A percentile compares a stretch with the other conserved stretches of the same genome.
phyloP scores from a whole-genome alignment of 495 filamentous ascomycete species.

The Penicillium longicatenatum region DNA sequence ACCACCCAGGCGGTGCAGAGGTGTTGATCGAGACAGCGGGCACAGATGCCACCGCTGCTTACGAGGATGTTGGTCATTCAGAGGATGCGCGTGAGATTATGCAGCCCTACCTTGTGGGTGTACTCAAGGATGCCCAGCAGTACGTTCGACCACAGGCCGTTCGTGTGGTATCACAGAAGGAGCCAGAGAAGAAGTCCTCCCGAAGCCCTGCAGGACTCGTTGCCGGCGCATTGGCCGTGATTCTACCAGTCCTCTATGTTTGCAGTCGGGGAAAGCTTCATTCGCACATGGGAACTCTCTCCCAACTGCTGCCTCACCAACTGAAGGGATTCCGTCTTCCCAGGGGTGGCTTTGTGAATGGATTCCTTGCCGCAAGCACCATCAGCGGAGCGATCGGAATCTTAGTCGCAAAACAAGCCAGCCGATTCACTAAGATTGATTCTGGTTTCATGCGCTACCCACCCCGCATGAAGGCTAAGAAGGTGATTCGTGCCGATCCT shows the following conservation, averaged over 20 bases:
- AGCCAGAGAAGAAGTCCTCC: conserved; percentile 15
- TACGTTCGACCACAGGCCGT: conserved; percentile 29
- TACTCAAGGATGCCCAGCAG: conserved; percentile 32
- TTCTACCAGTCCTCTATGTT: conserved; percentile 23
- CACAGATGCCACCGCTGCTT: conserved; percentile 51
- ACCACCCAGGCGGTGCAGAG: conserved; percentile 57
- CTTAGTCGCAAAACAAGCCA: conserved; percentile 27
- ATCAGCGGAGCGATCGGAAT: conserved; percentile 22
- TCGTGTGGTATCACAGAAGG: conserved; percentile 22
- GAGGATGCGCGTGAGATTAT: conserved; percentile 44
- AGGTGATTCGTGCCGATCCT: conserved; percentile 31
- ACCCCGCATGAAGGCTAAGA: conserved; percentile 34
- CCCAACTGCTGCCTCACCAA: conserved; percentile 19
- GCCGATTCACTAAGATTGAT: conserved; percentile 39
- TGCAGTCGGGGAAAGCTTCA: conserved; percentile 4
- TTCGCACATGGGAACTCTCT: conserved; percentile 10
- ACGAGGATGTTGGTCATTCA: conserved; percentile 56
- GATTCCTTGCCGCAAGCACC: conserved; percentile 35
- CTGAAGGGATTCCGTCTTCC: conserved; percentile 20
- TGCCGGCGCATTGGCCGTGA: conserved; percentile 13
- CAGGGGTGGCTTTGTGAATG: conserved; percentile 29
- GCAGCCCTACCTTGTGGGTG: conserved; percentile 33
- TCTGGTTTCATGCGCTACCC: conserved; percentile 46
- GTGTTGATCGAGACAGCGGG: conserved; percentile 53
- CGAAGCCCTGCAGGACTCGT: conserved; percentile 8